Evolutionary conservation across 129 eudicot genomes (phyloP), one percentile per base, ranked within the genome.

Genomic region (Flaveria brownii): DNA sequence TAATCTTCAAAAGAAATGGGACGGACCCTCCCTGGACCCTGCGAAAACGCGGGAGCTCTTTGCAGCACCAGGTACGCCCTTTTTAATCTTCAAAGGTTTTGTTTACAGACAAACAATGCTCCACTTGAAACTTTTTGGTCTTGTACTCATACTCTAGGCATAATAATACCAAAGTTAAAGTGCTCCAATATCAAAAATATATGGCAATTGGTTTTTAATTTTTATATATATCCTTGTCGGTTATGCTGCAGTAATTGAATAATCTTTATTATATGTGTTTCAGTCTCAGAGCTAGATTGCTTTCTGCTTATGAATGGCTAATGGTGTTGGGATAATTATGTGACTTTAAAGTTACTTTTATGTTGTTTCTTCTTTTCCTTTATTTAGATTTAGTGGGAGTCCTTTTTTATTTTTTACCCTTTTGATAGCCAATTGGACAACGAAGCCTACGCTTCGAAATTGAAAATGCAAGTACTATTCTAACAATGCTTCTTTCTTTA

Each of bases 71-170:
- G n/a, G n/a, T n/a, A n/a, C n/a, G n/a, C n/a, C n/a, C n/a, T n/a
- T n/a, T n/a, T n/a, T n/a, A n/a, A n/a, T n/a, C n/a, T n/a, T n/a
- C n/a, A n/a, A n/a, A 82, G 33, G 18, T 49, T 17, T 63, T 61
- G 52, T 71, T 60, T 77, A 82, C 70, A 45, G 82, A 63, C 74
- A 82, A 26, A 82, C 82, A 76, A 49, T 76, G 81, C 81, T 81
- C 84, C 84, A 81, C 80, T 81, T 69, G 9, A 76, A 70, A 73
- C 78, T 70, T 76, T 64, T 76, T 62, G 78, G 78, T 76, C 85
- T 70, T 82, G 82, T 77, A 82, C 85, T 76, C 42, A 74, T 75
- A 36, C 14, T 80, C 28, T 73, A 73, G 68, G 75, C 74, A 73
- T 65, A 73, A 80, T 66, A n/a, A 73, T 73, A 17, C 41, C 16